Evolutionary conservation across 805 yeast species (phyloP), one percentile per base, ranked within the genome.

Genomic region (Candida nitratophila): DNA sequence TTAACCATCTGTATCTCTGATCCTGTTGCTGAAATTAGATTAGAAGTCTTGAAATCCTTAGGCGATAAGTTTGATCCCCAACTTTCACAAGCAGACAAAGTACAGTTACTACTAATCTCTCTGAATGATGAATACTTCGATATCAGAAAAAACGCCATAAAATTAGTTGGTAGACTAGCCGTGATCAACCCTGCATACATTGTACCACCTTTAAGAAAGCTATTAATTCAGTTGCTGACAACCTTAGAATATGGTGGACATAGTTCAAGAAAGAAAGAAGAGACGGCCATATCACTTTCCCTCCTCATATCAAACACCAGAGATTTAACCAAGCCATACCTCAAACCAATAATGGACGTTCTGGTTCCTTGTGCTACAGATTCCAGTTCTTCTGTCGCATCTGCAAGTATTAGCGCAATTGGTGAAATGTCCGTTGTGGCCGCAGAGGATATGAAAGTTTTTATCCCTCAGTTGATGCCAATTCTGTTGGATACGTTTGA

Each of bases 161-260:
- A 73, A 41, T 74, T 90, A 11, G 77, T 93, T 46, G 98, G 99
- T 3, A 73, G 97, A 44, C 65, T 93, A 16, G 83, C 96, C 0
- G 65, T 78, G 2, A 83, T 88, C 35, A 93, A 93, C 55, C 98
- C 99, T 0, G 97, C 99, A 0, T 91, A 88, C 61, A 86, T 93
- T 49, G 89, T 91, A 33, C 99, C 99, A 0, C 86, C 95, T 0
- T 69, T 93, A 43, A 74, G 98, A 52, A 91, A 88, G 59, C 79
- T 91, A 0, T 65, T 95, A 48, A 79, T 93, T 37, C 97, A 91
- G 59, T 70, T 90, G 14, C 62, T 95, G 39, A 88, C 96, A 0
- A 86, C 86, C 47, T 67, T 93, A 41, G 95, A 89, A 54, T 89
- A 82, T 60, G 85, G 96, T 2, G 80, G 83, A 11, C 76, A 81